phyloP scores from a whole-genome alignment of 1,284 basidiomycete species.

The Sphaerobolus stellatus region DNA sequence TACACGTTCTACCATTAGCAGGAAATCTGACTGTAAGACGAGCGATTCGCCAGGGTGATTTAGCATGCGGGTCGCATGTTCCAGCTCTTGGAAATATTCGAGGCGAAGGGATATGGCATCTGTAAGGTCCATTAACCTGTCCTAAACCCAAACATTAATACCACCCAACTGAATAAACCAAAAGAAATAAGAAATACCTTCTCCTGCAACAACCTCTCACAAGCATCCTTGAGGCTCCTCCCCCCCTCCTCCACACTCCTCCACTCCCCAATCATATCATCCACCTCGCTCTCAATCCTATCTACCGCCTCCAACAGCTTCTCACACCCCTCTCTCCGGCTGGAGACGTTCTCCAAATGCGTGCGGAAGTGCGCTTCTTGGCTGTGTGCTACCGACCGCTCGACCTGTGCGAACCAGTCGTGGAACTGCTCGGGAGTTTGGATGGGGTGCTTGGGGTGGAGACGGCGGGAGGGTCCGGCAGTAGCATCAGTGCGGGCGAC shows the following conservation, averaged over 20 bases:
- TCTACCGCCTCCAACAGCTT: constrained; percentile 66
- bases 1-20: constrained; percentile 91
- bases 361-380: constrained; percentile 88
- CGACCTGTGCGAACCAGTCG: constrained; percentile 88
- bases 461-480: constrained; percentile 37
- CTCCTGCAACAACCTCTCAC: constrained; percentile 83
- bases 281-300: constrained; percentile 71
- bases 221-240: constrained; percentile 84
- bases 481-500: constrained; percentile 34
- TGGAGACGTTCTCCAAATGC: constrained; percentile 72
- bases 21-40: constrained; percentile 83
- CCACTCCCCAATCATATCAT: constrained; percentile 80
- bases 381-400: constrained; percentile 83
- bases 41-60: constrained; percentile 90
- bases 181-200: constrained; percentile 49
- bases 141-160: constrained; percentile 39
- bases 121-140: constrained; percentile 73
- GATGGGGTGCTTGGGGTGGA: constrained; percentile 72
- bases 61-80: constrained; percentile 84
- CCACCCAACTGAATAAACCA: constrained; percentile 1
- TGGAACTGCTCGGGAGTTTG: constrained; percentile 91
- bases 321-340: constrained; percentile 76
- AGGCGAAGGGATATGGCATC: constrained; percentile 75
- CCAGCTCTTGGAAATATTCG: constrained; percentile 90
- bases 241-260: constrained; percentile 85